These are phyloP conservation scores for Miscanthus lutarioriparius DNA, from an alignment of 176 grass and related monocot species.

Conservation along the genomic window DNA sequence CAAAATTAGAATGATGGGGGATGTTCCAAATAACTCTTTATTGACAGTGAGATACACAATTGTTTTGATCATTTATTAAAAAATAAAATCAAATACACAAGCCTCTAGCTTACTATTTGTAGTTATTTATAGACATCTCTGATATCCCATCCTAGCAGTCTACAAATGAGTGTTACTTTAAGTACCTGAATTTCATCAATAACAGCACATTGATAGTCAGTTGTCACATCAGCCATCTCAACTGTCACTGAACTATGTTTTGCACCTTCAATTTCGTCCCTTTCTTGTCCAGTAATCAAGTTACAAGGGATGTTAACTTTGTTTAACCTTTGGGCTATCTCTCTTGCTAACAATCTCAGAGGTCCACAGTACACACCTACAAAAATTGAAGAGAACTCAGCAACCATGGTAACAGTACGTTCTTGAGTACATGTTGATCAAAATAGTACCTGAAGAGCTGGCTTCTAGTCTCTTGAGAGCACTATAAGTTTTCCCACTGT, in stretches of 20 bases:
- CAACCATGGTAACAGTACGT: neutral
- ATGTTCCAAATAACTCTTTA: slow-evolving; percentile 22
- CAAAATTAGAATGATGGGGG: slow-evolving; percentile 30
- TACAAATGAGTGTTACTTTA: slow-evolving; percentile 16
- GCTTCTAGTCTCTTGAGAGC: slow-evolving; percentile 87
- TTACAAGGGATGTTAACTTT: slow-evolving; percentile 83
- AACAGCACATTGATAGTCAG: slow-evolving; percentile 79
- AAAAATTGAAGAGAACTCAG: slow-evolving; percentile 31
- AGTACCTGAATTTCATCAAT: slow-evolving; percentile 99
- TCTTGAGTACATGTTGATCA: slow-evolving; percentile 27
- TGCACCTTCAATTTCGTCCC: slow-evolving; percentile 74
- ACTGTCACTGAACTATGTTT: slow-evolving; percentile 91
- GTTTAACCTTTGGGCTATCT: slow-evolving; percentile 87
- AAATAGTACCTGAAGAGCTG: slow-evolving; percentile 78
- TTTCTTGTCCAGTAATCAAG: slow-evolving; percentile 96
- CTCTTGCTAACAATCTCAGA: slow-evolving; percentile 87
- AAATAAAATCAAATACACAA: neutral
- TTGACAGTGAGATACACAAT: slow-evolving; percentile 23
- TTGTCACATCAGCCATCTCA: slow-evolving; percentile 85
- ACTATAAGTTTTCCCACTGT: slow-evolving; percentile 96
- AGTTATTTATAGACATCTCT: slow-evolving; percentile 11
- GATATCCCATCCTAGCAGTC: slow-evolving; percentile 11
- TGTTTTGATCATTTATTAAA: slow-evolving; percentile 21
- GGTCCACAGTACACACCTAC: slow-evolving; percentile 96
- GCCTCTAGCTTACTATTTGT: neutral